These are phyloP conservation scores for Onygenales sp. DNA, from an alignment of 2,329 filamentous ascomycete species.

Conservation along the genomic window DNA sequence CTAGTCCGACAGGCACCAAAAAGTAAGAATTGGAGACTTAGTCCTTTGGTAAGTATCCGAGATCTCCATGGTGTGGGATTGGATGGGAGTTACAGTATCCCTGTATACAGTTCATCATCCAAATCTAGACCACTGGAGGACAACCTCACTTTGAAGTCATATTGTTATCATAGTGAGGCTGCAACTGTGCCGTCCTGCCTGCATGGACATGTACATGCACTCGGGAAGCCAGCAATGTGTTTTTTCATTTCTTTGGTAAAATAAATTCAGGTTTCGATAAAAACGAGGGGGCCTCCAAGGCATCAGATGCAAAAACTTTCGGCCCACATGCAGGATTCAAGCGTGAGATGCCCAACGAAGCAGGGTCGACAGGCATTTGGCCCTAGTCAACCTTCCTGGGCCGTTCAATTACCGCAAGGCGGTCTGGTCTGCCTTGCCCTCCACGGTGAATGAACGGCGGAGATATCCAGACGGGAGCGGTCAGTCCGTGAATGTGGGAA, in stretches of 20 bases:
- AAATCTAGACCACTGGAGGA: not conserved
- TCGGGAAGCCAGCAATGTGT: not conserved
- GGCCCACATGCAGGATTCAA: not conserved
- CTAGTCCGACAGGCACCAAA: not conserved
- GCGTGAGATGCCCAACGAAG: conserved; percentile 1
- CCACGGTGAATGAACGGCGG: not conserved
- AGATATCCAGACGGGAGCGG: not conserved
- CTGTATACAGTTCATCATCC: not conserved
- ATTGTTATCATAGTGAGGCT: conserved; percentile 1
- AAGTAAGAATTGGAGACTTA: not conserved
- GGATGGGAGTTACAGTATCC: not conserved
- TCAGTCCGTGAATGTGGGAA: not conserved
- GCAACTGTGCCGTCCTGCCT: not conserved
- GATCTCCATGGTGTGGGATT: not conserved
- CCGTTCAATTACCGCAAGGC: conserved; percentile 1
- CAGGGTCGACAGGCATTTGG: not conserved
- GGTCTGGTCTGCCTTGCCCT: not conserved
- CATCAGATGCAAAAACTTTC: not conserved
- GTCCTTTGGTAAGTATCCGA: not conserved
- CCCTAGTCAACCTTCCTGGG: not conserved
- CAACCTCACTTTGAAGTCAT: not conserved
- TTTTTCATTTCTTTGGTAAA: not conserved
- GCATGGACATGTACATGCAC: conserved; percentile 1
- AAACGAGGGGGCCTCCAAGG: not conserved
- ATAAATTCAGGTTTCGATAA: not conserved